phyloP scores from a whole-genome alignment of 306 rosid genomes.

The Pterocarpus macrocarpus region DNA sequence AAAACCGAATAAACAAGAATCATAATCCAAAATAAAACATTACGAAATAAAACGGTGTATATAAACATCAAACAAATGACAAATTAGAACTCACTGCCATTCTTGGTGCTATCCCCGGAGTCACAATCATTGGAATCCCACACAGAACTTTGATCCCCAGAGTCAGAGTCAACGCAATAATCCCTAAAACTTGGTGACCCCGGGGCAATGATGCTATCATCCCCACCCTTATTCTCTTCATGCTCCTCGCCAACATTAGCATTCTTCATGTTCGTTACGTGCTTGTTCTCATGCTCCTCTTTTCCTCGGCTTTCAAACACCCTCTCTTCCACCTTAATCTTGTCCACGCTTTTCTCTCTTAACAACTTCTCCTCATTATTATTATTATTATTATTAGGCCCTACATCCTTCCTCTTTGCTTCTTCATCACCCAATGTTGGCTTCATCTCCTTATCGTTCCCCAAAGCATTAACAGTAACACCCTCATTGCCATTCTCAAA shows the following conservation, averaged over 20 bases:
- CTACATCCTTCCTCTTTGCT: neutral
- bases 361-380: neutral
- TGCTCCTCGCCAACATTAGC: neutral
- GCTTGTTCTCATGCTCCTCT: neutral
- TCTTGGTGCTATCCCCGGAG: neutral
- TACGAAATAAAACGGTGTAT: neutral
- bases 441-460: neutral
- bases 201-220: slow-evolving; percentile 25
- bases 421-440: slow-evolving; percentile 6
- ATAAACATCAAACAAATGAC: neutral
- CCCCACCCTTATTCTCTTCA: neutral
- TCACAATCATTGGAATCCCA: slow-evolving; percentile 26
- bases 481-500: neutral
- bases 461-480: too few species aligned
- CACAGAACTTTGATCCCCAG: neutral
- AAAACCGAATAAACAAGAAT: neutral
- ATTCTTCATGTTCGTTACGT: neutral
- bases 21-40: neutral
- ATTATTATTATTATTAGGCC: neutral
- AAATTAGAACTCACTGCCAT: slow-evolving; percentile 35
- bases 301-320: neutral
- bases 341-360: slow-evolving; percentile 20
- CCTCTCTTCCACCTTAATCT: neutral
- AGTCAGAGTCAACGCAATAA: slow-evolving; percentile 48
- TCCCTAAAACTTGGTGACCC: slow-evolving; percentile 76